Evolutionary conservation across 2,329 filamentous ascomycete species (phyloP), one percentile per base, ranked within the genome.

Genomic region (Aspergillus ibericus): DNA sequence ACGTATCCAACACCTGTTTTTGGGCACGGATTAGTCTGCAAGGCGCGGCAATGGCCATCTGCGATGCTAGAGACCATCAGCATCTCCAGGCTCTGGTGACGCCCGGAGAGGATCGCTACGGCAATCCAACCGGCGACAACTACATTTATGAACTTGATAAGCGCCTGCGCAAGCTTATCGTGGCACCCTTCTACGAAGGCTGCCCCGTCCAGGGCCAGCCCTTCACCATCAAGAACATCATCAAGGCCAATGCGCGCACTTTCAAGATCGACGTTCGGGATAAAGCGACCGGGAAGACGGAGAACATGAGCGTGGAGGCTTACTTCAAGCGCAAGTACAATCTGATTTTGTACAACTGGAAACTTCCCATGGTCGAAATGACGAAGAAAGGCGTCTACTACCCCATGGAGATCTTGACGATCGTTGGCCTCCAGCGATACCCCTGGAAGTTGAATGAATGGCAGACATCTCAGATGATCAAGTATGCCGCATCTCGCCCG

Each of bases 1-100:
- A 99, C 68, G 89, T 96, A 29, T 89, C 93, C 57, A 96, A 98
- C 70, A 90, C 91, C 0, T 90, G 90, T 12, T 99, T 99, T 78
- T 98, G 91, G 89, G 82, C 80, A 34, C 73, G 72, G 10, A 74
- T 64, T n/a, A 68, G 69, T 8, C 64, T 79, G 13, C 65, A 75
- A 22, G 70, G 70, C 15, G 68, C 72, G 8, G 73, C 77, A 16
- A 67, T 74, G 55, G 69, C 70, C 8, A 63, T 76, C 10, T 64
- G 73, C 4, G 68, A 71, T 15, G 60, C 66, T 25, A 64, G 67
- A 38, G 72, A 77, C 53, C 59, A 70, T 42, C 60, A 69, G 47
- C 63, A 73, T n/a, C 59, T 79, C 22, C 63, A 67, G 18, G 59
- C 63, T 18, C 55, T 63, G 16, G 57, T 71, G 13, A 63, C 62